A percentile compares a stretch with the other conserved stretches of the same genome.
These are phyloP conservation scores for Grigorovia humatica DNA, from an alignment of 805 yeast genomes.

Conservation along the genomic window DNA sequence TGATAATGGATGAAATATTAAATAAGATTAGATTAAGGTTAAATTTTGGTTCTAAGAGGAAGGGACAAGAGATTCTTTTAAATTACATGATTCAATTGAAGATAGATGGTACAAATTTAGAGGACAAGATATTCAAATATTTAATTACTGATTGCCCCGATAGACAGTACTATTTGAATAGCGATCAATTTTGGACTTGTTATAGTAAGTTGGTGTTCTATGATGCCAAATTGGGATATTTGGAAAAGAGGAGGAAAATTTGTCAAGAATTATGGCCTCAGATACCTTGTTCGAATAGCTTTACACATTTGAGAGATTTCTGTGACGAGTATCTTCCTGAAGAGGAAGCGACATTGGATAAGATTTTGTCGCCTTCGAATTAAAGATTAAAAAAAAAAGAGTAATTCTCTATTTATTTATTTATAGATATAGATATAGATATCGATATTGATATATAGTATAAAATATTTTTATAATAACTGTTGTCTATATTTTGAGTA, in stretches of 20 bases:
- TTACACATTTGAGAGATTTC: slow-evolving; percentile 8
- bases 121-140: slow-evolving; percentile 15
- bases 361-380: not conserved
- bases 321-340: slow-evolving; percentile 22
- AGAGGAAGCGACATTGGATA: slow-evolving; percentile 16
- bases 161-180: slow-evolving; percentile 13
- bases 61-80: slow-evolving; percentile 14
- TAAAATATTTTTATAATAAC: not conserved
- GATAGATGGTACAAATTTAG: slow-evolving; percentile 13
- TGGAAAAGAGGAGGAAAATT: slow-evolving; percentile 18
- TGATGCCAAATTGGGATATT: slow-evolving; percentile 17
- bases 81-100: slow-evolving; percentile 17
- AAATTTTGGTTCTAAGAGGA: slow-evolving; percentile 7
- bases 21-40: slow-evolving; percentile 15
- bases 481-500: slow-evolving; percentile 6
- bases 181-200: slow-evolving; percentile 20
- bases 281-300: slow-evolving; percentile 2
- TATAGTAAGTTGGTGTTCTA: slow-evolving; percentile 21
- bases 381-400: too few species aligned
- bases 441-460: too few species aligned
- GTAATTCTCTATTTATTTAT: too few species aligned
- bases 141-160: slow-evolving; percentile 10
- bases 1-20: slow-evolving; percentile 7
- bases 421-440: too few species aligned
- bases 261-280: slow-evolving; percentile 13